These are phyloP conservation scores for Colletotrichum sp. DNA, from an alignment of 2,329 filamentous ascomycete genomes.

Conservation along the genomic window DNA sequence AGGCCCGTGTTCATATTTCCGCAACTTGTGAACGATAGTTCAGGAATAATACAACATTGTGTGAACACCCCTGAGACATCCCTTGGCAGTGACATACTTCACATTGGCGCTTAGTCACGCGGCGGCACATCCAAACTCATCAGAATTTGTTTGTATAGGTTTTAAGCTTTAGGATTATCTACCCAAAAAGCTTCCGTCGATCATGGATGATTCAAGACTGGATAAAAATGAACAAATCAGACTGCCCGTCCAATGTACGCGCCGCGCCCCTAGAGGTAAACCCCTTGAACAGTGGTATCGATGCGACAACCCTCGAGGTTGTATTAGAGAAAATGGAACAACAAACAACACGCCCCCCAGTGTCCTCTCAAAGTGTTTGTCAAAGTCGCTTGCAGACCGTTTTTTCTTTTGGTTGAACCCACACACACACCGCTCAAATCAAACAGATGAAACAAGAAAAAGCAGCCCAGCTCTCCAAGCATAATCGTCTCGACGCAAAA, in stretches of 20 bases:
- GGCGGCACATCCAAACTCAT: not conserved
- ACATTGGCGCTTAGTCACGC: not conserved
- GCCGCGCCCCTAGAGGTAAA: not conserved
- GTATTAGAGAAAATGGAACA: not conserved
- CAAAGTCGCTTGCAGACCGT: not conserved
- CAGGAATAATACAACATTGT: conserved; percentile 11
- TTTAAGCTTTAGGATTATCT: conserved; percentile 19
- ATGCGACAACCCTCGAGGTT: not conserved
- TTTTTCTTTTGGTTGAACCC: not conserved
- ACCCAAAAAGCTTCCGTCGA: not conserved
- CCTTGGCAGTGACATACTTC: not conserved
- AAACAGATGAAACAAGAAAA: not conserved
- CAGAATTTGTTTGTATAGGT: not conserved
- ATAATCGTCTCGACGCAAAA: conserved; percentile 2
- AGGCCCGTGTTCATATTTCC: conserved; percentile 2
- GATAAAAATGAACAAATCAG: not conserved
- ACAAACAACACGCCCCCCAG: not conserved
- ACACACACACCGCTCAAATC: not conserved
- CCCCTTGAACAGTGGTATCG: conserved; percentile 9
- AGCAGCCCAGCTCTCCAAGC: not conserved
- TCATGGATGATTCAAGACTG: not conserved
- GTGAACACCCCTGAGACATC: not conserved
- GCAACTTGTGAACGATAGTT: not conserved
- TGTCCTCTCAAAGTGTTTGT: not conserved
- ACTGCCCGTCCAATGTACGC: not conserved